Percentiles rank a stretch among this genome's conserved stretches.
Conservation (phyloP, 2,329 filamentous ascomycete genomes). For the Mollisiaceae sp. region DNA sequence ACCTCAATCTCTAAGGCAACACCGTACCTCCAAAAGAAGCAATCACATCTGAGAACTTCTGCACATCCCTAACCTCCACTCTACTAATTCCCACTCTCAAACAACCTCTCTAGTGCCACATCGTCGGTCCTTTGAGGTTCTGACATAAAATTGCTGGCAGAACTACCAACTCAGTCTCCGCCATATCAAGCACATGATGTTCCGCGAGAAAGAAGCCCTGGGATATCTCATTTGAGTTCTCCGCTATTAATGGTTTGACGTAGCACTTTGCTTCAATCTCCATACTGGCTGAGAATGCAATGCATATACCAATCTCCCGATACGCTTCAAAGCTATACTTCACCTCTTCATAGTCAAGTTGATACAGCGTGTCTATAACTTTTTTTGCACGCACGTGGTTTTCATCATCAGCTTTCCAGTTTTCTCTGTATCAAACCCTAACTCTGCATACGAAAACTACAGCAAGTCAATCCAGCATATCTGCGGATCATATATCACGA, state of each 20-base stretch:
- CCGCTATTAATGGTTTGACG: slow-evolving; percentile 39
- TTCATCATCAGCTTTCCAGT: background rate
- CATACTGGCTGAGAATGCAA: no score
- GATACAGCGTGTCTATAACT: background rate
- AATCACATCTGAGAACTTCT: background rate
- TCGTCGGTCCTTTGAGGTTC: slow-evolving; percentile 54
- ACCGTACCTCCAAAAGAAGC: background rate
- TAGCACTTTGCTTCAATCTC: no score
- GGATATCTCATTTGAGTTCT: slow-evolving; percentile 57
- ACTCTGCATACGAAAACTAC: no score
- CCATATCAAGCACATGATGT: slow-evolving; percentile 54
- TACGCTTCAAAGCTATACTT: background rate
- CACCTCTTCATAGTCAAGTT: background rate
- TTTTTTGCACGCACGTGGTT: background rate
- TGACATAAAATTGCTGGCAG: slow-evolving; percentile 59
- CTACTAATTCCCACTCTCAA: background rate
- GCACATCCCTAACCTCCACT: slow-evolving; percentile 1
- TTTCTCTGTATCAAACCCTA: slow-evolving; percentile 39
- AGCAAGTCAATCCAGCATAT: no score
- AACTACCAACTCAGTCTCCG: slow-evolving; percentile 59
- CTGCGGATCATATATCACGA: no score
- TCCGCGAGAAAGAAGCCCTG: slow-evolving; percentile 62
- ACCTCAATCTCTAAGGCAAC: background rate
- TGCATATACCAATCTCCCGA: background rate
- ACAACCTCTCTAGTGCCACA: slow-evolving; percentile 49